Conservation (phyloP, 257 asterid genomes). For the Phtheirospermum japonicum region DNA sequence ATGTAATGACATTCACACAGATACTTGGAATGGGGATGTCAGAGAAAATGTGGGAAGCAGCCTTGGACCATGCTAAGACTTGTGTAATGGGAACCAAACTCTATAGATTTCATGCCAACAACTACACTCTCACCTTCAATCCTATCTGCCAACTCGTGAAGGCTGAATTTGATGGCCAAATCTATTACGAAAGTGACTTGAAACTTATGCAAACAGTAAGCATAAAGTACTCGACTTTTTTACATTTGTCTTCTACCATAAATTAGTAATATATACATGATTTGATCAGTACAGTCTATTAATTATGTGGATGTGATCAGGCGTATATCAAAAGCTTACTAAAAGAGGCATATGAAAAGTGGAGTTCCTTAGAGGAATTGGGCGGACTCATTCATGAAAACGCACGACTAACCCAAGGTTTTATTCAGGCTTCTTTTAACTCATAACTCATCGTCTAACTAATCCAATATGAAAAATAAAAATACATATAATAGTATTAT, state of each 20-base stretch:
- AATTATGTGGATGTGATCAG: slow-evolving; percentile 23
- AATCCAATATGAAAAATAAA: too few relatives aligned
- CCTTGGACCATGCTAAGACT: slow-evolving; percentile 54
- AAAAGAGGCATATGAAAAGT: slow-evolving; percentile 49
- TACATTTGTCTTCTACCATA: too few relatives aligned
- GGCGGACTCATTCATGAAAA: slow-evolving; percentile 36
- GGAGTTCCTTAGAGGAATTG: slow-evolving; percentile 53
- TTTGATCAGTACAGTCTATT: not conserved
- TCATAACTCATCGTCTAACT: too few relatives aligned
- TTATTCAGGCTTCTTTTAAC: too few relatives aligned
- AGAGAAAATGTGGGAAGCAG: slow-evolving; percentile 63
- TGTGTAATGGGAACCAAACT: slow-evolving; percentile 60
- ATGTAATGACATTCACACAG: slow-evolving; percentile 33
- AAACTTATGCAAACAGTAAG: slow-evolving; percentile 34
- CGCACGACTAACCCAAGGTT: slow-evolving; percentile 47
- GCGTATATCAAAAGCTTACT: slow-evolving; percentile 39
- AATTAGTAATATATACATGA: too few relatives aligned
- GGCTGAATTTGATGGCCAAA: slow-evolving; percentile 39
- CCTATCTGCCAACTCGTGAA: slow-evolving; percentile 55
- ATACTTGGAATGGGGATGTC: slow-evolving; percentile 71
- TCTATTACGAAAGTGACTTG: slow-evolving; percentile 28
- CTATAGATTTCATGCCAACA: slow-evolving; percentile 35
- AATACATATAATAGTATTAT: too few relatives aligned
- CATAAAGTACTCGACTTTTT: too few relatives aligned
- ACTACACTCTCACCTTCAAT: slow-evolving; percentile 33